A percentile compares a stretch with the other conserved stretches of the same genome.
Evolutionary conservation across 2,329 filamentous ascomycete genomes (phyloP).

Genomic region (Penicillium sp.): DNA sequence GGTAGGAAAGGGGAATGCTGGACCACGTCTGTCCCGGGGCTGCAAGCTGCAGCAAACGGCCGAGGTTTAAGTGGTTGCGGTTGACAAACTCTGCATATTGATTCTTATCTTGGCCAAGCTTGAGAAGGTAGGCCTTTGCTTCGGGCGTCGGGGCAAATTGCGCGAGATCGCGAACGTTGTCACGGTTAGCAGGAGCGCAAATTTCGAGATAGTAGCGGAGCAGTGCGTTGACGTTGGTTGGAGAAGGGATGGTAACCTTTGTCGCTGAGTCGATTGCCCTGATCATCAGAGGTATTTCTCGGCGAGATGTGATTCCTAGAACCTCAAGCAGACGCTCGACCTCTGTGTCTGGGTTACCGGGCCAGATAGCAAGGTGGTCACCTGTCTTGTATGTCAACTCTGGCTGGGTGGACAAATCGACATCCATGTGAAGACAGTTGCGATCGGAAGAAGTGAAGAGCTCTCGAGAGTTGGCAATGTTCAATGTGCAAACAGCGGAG

Average conservation of each 20-base stretch:
- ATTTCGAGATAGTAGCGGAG: slow-evolving; percentile 91
- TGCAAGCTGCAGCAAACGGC: slow-evolving; percentile 49
- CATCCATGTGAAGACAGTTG: slow-evolving; percentile 86
- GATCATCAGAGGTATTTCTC: slow-evolving; percentile 53
- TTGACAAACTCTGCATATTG: slow-evolving; percentile 76
- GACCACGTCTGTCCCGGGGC: slow-evolving; percentile 68
- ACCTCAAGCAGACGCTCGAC: slow-evolving; percentile 75
- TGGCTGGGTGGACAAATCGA: slow-evolving; percentile 70
- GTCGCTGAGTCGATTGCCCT: slow-evolving; percentile 58
- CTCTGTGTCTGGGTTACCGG: slow-evolving; percentile 79
- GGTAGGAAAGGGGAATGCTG: slow-evolving; percentile 76
- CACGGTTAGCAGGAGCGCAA: slow-evolving; percentile 83
- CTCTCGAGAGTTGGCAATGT: slow-evolving; percentile 73
- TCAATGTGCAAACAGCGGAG: slow-evolving; percentile 77
- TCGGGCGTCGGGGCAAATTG: slow-evolving; percentile 76
- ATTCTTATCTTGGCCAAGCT: slow-evolving; percentile 78
- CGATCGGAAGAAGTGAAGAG: slow-evolving; percentile 74
- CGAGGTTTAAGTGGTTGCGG: slow-evolving; percentile 66
- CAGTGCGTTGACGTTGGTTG: slow-evolving; percentile 82
- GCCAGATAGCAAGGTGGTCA: slow-evolving; percentile 89
- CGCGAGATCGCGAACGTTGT: slow-evolving; percentile 74
- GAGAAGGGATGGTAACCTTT: slow-evolving; percentile 79
- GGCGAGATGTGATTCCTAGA: slow-evolving; percentile 53
- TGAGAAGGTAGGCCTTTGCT: slow-evolving; percentile 73
- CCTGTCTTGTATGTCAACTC: slow-evolving; percentile 89